Evolutionary conservation across 768 basidiomycete species (phyloP).

Genomic region (Naganishia vaughanmartiniae): DNA sequence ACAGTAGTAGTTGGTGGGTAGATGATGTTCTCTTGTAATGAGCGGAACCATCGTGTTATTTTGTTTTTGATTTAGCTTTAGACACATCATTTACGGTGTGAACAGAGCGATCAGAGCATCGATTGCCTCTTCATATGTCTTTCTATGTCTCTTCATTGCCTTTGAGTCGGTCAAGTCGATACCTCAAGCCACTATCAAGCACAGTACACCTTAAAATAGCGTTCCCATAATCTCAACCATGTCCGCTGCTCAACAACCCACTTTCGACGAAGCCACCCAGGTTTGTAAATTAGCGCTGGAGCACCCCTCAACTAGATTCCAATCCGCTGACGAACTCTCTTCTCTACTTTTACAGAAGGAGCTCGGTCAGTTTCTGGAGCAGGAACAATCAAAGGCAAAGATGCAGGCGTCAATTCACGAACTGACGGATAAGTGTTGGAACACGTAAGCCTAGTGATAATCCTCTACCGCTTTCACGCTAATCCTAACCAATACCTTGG

Average conservation of each 20-base stretch:
- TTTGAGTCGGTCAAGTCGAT: not conserved
- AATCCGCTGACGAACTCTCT: not conserved
- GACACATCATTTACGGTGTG: not conserved
- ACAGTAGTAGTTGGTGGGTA: not conserved
- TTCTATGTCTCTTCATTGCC: not conserved
- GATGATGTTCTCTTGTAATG: not conserved
- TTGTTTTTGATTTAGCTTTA: not conserved
- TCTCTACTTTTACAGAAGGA: slow-evolving; percentile 64
- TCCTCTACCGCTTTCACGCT: not conserved
- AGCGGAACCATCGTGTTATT: not conserved
- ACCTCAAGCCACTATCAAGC: not conserved
- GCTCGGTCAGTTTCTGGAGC: slow-evolving; percentile 71
- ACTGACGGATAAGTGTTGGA: slow-evolving; percentile 83
- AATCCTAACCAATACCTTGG: not conserved
- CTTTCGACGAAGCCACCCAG: slow-evolving; percentile 49
- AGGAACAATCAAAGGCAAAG: slow-evolving; percentile 74
- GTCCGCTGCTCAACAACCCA: slow-evolving; percentile 39
- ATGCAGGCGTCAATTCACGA: slow-evolving; percentile 68
- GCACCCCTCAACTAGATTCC: not conserved
- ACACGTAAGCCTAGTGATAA: slow-evolving; percentile 64
- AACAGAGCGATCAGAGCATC: not conserved
- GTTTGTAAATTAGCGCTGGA: slow-evolving; percentile 32
- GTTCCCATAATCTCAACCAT: not conserved
- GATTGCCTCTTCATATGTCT: slow-evolving; percentile 4
- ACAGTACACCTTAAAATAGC: not conserved